Evolutionary conservation across 1,284 basidiomycete genomes (phyloP).

Genomic region (Ceratobasidium sp.): DNA sequence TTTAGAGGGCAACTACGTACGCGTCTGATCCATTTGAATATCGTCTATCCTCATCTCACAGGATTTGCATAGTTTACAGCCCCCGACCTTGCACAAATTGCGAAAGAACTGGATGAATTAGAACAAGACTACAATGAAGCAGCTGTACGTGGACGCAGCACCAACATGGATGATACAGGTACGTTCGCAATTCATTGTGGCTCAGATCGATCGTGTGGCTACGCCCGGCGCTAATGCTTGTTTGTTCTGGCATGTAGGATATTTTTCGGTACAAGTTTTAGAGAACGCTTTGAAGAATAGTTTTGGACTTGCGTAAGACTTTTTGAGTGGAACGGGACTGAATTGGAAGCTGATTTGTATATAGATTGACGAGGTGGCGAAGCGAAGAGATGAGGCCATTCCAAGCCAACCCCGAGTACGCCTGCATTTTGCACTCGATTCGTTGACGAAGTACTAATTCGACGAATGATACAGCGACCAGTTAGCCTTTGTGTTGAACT

Average conservation of each 20-base stretch:
- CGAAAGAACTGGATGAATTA: slow-evolving; percentile 70
- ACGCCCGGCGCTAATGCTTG: slow-evolving; percentile 48
- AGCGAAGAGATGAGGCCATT: slow-evolving; percentile 83
- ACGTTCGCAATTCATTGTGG: slow-evolving; percentile 49
- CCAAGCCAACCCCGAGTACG: slow-evolving; percentile 84
- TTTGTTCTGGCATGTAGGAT: slow-evolving; percentile 71
- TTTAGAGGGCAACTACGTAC: slow-evolving; percentile 77
- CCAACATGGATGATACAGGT: slow-evolving; percentile 93
- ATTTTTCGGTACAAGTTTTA: slow-evolving; percentile 87
- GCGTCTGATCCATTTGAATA: slow-evolving; percentile 52
- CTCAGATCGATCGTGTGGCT: slow-evolving; percentile 46
- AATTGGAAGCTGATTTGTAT: neutral
- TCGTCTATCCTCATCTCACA: slow-evolving; percentile 31
- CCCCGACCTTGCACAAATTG: slow-evolving; percentile 88
- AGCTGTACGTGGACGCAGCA: slow-evolving; percentile 63
- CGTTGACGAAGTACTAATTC: slow-evolving; percentile 25
- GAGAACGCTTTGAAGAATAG: slow-evolving; percentile 81
- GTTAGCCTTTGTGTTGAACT: slow-evolving; percentile 90
- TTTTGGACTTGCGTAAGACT: slow-evolving; percentile 79
- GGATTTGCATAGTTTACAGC: slow-evolving; percentile 76
- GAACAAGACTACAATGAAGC: slow-evolving; percentile 62
- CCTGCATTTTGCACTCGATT: slow-evolving; percentile 29
- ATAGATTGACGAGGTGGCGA: slow-evolving; percentile 83
- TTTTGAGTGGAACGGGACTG: slow-evolving; percentile 50
- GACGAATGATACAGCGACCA: slow-evolving; percentile 69